Evolutionary conservation across 495 filamentous ascomycete genomes (phyloP), one percentile per base, ranked within the genome.

Genomic region (Hyphodiscus hymeniophilus): DNA sequence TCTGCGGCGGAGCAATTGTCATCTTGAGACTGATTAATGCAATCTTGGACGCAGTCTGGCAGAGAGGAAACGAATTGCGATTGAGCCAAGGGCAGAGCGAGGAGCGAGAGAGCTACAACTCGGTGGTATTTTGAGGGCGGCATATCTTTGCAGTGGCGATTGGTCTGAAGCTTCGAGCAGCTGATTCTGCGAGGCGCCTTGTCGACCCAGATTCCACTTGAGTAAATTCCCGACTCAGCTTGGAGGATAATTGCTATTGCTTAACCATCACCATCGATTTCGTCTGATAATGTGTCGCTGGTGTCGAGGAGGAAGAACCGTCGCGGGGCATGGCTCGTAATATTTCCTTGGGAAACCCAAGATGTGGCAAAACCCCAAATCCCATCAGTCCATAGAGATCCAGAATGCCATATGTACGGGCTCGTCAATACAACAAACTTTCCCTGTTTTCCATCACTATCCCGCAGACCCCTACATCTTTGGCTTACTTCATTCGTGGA

Each of bases 41-140:
- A 68, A 21, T 61, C 56, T 42, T 55, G 49, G 11, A 68, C 55
- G 52, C 65, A 55, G 46, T 51, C 16, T 21, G 55, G 50, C 24
- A 52, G 43, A 10, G 53, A 49, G 30, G 47, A 51, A 40, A 49
- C 44, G 40, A 59, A 61, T 47, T 58, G 58, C 30, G 62, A 43
- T n/a, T 59, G 56, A 26, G 58, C 50, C 33, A 56, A 48, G 26
- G 52, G 48, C 2, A 64, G 33, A 34, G 60, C 31, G 30, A 53
- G 26, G 21, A 51, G 41, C 15, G 51, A 54, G 45, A 65, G 52
- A 44, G 58, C 47, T 3, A 62, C 42, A 54, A 56, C 59, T 20
- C 52, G 53, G 48, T 20, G 40, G 32, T 28, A 21, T 11, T 35
- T 21, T 33, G 28, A 35, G 30, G 26, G 18, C 23, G 23, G 20